Conservation (phyloP, 1,139 yeast species). For the Casaregolazyma suthepensis region DNA sequence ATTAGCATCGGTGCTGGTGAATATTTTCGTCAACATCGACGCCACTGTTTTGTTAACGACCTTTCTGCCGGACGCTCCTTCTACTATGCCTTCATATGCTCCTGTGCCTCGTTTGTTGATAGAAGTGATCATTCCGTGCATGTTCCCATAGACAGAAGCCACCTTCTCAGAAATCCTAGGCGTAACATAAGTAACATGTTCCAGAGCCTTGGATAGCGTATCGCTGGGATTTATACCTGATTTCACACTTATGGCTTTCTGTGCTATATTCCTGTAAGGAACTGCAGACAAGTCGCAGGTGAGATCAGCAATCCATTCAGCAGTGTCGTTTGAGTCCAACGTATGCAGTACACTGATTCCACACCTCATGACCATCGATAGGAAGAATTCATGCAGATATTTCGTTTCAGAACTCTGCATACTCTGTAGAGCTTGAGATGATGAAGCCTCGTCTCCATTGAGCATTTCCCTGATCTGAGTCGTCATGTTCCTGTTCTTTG, state of each 20-base stretch:
- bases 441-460: constrained; percentile 5
- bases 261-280: constrained; percentile 26
- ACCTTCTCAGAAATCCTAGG: constrained; percentile 21
- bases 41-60: constrained; percentile 14
- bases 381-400: background rate
- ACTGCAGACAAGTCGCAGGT: constrained; percentile 19
- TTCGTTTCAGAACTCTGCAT: background rate
- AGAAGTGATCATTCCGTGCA: constrained; percentile 17
- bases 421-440: background rate
- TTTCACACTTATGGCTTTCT: constrained; percentile 38
- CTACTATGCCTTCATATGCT: constrained; percentile 19
- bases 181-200: constrained; percentile 45
- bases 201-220: constrained; percentile 39
- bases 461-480: constrained; percentile 22
- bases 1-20: constrained; percentile 19
- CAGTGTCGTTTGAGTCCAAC: constrained; percentile 17
- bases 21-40: constrained; percentile 17
- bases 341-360: constrained; percentile 20
- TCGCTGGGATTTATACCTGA: constrained; percentile 39
- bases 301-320: constrained; percentile 23
- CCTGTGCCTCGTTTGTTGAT: constrained; percentile 16
- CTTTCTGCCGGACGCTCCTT: constrained; percentile 8
- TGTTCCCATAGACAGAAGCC: constrained; percentile 17
- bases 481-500: constrained; percentile 17
- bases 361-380: constrained; percentile 16